phyloP scores from a whole-genome alignment of 1,284 basidiomycete genomes.

The Meira nashicola region DNA sequence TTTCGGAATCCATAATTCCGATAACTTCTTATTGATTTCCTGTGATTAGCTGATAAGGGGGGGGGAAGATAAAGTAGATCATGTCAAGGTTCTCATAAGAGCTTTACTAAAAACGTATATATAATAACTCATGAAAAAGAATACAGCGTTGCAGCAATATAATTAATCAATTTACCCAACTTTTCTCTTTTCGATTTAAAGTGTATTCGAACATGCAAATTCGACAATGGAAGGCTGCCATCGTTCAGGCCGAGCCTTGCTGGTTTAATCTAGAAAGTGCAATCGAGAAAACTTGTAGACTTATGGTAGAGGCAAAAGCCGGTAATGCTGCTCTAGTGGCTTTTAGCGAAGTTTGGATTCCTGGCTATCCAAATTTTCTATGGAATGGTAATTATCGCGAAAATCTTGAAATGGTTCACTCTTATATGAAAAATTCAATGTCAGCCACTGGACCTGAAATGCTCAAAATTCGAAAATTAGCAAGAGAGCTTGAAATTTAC shows the following conservation, averaged over 20 bases:
- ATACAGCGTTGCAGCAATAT: too few species aligned
- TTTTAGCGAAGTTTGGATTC: conserved; percentile 13
- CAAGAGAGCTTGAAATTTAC: not conserved
- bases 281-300: conserved; percentile 9
- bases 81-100: too few species aligned
- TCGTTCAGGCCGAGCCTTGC: conserved; percentile 10
- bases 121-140: too few species aligned
- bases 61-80: too few species aligned
- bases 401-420: not conserved
- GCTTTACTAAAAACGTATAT: too few species aligned
- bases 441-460: conserved; percentile 3
- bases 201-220: too few species aligned
- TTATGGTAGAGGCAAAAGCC: conserved; percentile 9
- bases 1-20: too few species aligned
- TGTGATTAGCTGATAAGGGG: too few species aligned
- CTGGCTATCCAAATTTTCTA: conserved; percentile 13
- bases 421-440: conserved; percentile 5
- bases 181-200: too few species aligned
- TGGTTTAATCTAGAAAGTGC: conserved; percentile 8
- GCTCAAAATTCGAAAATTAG: not conserved
- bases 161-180: too few species aligned
- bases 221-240: too few species aligned
- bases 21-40: too few species aligned
- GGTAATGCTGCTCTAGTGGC: conserved; percentile 7
- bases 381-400: conserved; percentile 5